Base-by-base conservation (phyloP, 495 filamentous ascomycete species). In the Xylaria bambusicola region DNA sequence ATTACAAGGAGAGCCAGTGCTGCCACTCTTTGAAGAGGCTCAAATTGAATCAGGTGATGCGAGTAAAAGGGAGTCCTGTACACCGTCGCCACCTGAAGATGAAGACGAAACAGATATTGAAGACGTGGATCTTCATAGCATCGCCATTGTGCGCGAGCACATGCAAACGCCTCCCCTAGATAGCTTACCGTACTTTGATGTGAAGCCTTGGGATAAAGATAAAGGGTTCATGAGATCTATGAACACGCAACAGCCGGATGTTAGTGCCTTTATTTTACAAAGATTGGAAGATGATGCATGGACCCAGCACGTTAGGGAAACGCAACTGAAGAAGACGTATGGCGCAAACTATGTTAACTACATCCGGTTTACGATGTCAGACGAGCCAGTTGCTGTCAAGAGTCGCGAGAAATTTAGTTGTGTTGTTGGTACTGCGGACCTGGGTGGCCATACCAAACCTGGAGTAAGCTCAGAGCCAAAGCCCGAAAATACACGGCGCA, bases 401-500 rank as follows among this genome's bases (percentile, higher is more conserved):
- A 78, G 72, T 46, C 70, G 77, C 17, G 72, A 75, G 60, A 72
- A 76, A 60, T 76, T 81, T 47, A 62, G 66, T 8, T 66, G 45
- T 27, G 52, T 67, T 10, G 29, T 64, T 15, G 62, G 62, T 13
- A 53, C 62, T 21, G 13, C 56, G n/a, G 68, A 61, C n/a, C 42
- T 66, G 17, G 63, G n/a, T n/a, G n/a, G 65, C 7, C 71, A 68
- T 15, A 10, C 29, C 10, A 56, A 66, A 5, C 73, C 80, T 4
- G 77, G 74, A 5, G 71, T 77, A 0, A 31, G 0, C 12, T 71
- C 76, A 17, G 82, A 84, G 17, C 74, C 83, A 31, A 83, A 83
- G 27, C 80, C 87, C 13, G 79, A 85, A 46, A 83, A 84, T 50
- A 84, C 86, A 61, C 81, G 85, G 15, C 84, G 82, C 48, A 89